Conservation (phyloP, 139 green algal species). For the Coelastrella sp. region DNA sequence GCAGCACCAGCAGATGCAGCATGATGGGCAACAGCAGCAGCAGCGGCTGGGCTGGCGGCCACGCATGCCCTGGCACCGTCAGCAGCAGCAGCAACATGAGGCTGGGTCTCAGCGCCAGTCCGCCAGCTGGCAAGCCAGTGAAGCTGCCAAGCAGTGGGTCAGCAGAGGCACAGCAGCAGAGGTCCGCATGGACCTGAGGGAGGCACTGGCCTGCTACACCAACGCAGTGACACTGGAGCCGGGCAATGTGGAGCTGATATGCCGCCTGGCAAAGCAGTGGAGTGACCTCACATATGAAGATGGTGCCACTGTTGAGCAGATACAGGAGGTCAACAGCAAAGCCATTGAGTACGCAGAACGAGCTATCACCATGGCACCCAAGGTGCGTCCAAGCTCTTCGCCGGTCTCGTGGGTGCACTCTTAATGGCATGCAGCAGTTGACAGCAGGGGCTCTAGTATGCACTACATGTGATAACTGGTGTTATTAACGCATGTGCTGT, state of each 20-base stretch:
- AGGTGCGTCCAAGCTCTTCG: background rate
- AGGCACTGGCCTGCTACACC: slow-evolving; percentile 44
- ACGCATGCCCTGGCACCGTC: slow-evolving; percentile 46
- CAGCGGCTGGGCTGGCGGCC: background rate
- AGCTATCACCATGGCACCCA: slow-evolving; percentile 50
- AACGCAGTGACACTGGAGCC: slow-evolving; percentile 58
- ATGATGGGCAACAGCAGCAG: slow-evolving; percentile 26
- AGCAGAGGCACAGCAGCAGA: slow-evolving; percentile 34
- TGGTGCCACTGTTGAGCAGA: slow-evolving; percentile 51
- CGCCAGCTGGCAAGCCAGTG: slow-evolving; percentile 5
- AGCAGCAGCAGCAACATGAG: background rate
- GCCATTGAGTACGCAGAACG: slow-evolving; percentile 69
- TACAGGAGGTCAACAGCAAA: slow-evolving; percentile 62
- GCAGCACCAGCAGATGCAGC: slow-evolving; percentile 11
- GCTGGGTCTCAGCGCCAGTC: background rate
- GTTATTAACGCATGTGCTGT: background rate
- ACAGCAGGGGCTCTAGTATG: too few relatives aligned
- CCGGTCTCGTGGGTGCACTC: background rate
- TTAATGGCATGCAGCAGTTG: background rate
- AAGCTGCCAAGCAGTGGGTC: slow-evolving; percentile 41
- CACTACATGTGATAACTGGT: background rate
- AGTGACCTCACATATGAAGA: slow-evolving; percentile 73
- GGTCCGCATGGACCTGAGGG: slow-evolving; percentile 47
- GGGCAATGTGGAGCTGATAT: slow-evolving; percentile 45
- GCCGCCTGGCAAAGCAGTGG: slow-evolving; percentile 70